Conservation (phyloP, 2,329 filamentous ascomycete genomes). For the Neofusicoccum cordaticola region DNA sequence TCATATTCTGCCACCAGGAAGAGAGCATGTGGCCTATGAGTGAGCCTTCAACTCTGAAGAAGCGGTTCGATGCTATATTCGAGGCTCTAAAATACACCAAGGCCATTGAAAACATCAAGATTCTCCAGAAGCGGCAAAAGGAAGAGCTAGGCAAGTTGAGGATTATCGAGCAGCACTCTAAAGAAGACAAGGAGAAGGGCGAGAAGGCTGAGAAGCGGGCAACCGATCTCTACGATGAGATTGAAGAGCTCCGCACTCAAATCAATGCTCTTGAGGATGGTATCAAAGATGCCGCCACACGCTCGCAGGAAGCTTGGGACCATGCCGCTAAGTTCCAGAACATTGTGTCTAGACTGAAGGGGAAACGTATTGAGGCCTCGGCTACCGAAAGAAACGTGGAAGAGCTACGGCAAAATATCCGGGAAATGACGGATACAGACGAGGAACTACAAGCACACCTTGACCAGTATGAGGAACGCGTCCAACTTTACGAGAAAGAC, state of each 20-base stretch:
- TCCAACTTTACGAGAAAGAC: slow-evolving; percentile 63
- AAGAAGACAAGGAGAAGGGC: slow-evolving; percentile 80
- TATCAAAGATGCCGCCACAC: slow-evolving; percentile 38
- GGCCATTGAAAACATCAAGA: slow-evolving; percentile 91
- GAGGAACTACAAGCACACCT: slow-evolving; percentile 69
- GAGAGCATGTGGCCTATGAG: slow-evolving; percentile 97
- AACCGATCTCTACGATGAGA: slow-evolving; percentile 63
- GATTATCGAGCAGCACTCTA: slow-evolving; percentile 72
- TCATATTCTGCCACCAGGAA: slow-evolving; percentile 98
- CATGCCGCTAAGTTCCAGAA: slow-evolving; percentile 71
- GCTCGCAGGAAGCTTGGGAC: slow-evolving; percentile 65
- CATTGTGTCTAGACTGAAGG: slow-evolving; percentile 71
- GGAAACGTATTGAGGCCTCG: slow-evolving; percentile 71
- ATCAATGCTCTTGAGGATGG: slow-evolving; percentile 32
- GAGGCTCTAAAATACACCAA: slow-evolving; percentile 97
- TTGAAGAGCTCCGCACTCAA: slow-evolving; percentile 47
- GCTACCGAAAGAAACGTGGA: slow-evolving; percentile 68
- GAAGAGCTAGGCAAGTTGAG: slow-evolving; percentile 71
- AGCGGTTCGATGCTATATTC: slow-evolving; percentile 96
- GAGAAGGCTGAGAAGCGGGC: slow-evolving; percentile 57
- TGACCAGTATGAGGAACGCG: slow-evolving; percentile 73
- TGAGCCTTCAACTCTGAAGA: slow-evolving; percentile 80
- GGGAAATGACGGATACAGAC: slow-evolving; percentile 76
- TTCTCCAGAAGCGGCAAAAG: slow-evolving; percentile 77
- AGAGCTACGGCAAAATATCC: slow-evolving; percentile 68